Evolutionary conservation across 805 yeast genomes (phyloP).

Genomic region (Yamadazyma ubonensis): DNA sequence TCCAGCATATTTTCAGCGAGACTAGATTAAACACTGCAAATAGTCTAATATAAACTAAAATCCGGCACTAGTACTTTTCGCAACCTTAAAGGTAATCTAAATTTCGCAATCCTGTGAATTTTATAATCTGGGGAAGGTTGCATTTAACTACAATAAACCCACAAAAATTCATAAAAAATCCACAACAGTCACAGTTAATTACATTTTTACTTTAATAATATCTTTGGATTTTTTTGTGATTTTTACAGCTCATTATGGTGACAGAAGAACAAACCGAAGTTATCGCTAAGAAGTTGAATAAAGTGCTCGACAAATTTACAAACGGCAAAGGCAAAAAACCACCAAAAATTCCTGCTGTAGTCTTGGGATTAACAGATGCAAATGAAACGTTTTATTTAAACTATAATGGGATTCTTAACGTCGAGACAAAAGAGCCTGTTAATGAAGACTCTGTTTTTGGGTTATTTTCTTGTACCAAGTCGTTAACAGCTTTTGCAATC

Average conservation of each 20-base stretch:
- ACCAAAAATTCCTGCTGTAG: conserved; percentile 21
- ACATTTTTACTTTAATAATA: neutral
- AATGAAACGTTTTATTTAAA: conserved; percentile 24
- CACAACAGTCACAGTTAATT: too few species aligned
- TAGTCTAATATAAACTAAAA: too few species aligned
- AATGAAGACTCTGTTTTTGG: conserved; percentile 20
- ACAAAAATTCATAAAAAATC: too few species aligned
- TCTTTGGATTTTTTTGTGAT: neutral
- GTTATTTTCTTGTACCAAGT: conserved; percentile 32
- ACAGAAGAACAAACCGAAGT: neutral
- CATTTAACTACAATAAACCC: too few species aligned
- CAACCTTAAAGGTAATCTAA: too few species aligned
- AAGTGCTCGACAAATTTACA: conserved; percentile 4
- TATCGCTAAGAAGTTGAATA: conserved; percentile 5
- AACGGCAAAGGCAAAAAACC: neutral
- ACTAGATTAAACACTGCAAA: too few species aligned
- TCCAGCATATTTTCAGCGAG: too few species aligned
- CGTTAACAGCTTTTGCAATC: conserved; percentile 37
- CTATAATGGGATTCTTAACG: conserved; percentile 21
- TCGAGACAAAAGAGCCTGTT: conserved; percentile 18
- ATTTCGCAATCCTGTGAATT: conserved; percentile 2
- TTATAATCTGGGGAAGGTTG: conserved; percentile 1
- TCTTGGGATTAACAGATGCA: conserved; percentile 28
- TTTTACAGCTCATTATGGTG: conserved; percentile 1
- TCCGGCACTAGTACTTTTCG: too few species aligned